phyloP scores from a whole-genome alignment of 148 eudicot species.

The Camellia granthamiana region DNA sequence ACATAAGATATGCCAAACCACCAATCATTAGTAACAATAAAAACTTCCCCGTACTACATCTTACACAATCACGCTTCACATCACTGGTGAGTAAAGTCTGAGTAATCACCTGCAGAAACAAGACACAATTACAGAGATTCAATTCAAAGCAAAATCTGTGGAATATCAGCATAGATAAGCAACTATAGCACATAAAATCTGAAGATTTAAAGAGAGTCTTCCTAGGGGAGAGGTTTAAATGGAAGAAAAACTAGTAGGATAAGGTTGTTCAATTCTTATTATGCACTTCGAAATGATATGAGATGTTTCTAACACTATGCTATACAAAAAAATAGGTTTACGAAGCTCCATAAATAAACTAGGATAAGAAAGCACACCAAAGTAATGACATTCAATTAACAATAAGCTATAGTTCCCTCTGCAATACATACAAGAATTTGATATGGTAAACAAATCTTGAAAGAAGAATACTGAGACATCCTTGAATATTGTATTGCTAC shows the following conservation, averaged over 20 bases:
- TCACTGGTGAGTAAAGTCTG: conserved; percentile 46
- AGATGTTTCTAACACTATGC: background rate
- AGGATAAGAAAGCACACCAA: background rate
- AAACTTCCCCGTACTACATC: conserved; percentile 82
- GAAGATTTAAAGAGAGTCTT: conserved; percentile 6
- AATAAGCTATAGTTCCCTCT: background rate
- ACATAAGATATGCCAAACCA: conserved; percentile 68
- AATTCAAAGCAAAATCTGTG: background rate
- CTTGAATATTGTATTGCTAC: background rate
- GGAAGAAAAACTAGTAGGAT: background rate
- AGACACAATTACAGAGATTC: conserved; percentile 4
- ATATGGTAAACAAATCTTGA: background rate
- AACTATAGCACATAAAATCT: background rate
- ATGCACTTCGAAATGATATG: background rate
- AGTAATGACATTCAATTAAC: background rate
- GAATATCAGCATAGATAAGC: background rate
- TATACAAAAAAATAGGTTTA: background rate
- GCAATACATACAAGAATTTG: background rate
- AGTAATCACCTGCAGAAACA: conserved; percentile 53
- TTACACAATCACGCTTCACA: conserved; percentile 57
- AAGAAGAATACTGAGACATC: background rate
- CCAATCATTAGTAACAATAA: conserved; percentile 58
- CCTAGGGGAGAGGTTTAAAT: background rate
- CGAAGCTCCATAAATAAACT: conserved; percentile 1
- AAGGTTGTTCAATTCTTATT: background rate